phyloP scores from a whole-genome alignment of 805 yeast species.

The Cyberlindnera petersonii region DNA sequence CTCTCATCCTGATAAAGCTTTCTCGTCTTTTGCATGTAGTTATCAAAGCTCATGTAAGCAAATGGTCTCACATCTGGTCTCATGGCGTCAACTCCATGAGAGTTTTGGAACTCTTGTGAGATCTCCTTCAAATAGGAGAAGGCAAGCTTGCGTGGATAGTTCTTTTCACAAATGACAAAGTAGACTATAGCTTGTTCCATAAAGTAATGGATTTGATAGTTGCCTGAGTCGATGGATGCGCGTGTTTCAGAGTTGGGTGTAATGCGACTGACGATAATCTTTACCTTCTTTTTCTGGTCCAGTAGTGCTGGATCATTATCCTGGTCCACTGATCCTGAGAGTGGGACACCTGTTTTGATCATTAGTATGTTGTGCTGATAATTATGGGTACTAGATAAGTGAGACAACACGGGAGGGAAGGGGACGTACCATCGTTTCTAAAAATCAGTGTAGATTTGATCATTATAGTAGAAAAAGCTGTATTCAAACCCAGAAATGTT shows the following conservation, averaged over 20 bases:
- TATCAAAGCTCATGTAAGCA: conserved; percentile 85
- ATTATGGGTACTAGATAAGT: too few relatives aligned
- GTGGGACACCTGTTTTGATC: conserved; percentile 49
- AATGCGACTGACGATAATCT: conserved; percentile 68
- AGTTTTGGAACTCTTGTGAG: conserved; percentile 72
- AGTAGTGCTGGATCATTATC: conserved; percentile 56
- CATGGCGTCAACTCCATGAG: conserved; percentile 67
- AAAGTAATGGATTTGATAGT: conserved; percentile 69
- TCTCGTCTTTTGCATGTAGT: conserved; percentile 74
- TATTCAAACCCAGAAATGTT: neutral
- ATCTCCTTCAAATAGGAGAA: conserved; percentile 83
- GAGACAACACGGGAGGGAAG: neutral
- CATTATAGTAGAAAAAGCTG: conserved; percentile 30
- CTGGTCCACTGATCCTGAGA: conserved; percentile 87
- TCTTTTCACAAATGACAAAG: conserved; percentile 68
- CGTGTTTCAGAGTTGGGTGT: conserved; percentile 76
- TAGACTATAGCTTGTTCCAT: conserved; percentile 64
- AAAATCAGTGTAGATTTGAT: conserved; percentile 64
- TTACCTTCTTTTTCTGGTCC: conserved; percentile 83
- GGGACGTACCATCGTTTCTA: conserved; percentile 52
- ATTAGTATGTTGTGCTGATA: neutral
- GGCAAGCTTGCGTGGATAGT: conserved; percentile 85
- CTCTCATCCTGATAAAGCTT: conserved; percentile 87
- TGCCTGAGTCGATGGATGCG: conserved; percentile 71
- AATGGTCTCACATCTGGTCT: conserved; percentile 74